Evolutionary conservation across 202 grass and related monocot genomes (phyloP), one percentile per base, ranked within the genome.

Genomic region (Hordeum pubiflorum): DNA sequence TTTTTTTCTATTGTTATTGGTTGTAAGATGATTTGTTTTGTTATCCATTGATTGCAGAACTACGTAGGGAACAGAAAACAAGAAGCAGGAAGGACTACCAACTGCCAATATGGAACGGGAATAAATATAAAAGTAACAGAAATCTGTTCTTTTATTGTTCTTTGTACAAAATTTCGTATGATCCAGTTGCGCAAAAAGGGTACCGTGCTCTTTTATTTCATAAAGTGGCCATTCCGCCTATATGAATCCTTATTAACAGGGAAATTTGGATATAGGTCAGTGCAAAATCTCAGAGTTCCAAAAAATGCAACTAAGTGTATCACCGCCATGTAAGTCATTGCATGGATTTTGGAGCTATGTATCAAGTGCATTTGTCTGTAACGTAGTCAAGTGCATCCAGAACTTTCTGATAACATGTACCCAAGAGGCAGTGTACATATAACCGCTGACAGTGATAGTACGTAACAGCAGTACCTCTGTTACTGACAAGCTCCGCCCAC

Each of bases 401-500:
- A 55, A 55, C 63, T 6, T 59, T 58, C 7, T 41, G 50, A 58
- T 20, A 13, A 70, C 27, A 23, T 13, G 32, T 48, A 39, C 58
- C 0, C 74, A 13, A 7, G 31, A 74, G 29, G 37, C 2, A 18
- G 13, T 46, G 46, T 52, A 7, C 34, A 68, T 6, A 69, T 21
- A 69, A 44, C 2, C 56, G 4, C 61, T 39, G 70, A 55, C 3
- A 67, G 27, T 46, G 57, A 59, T 12, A 27, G 22, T 58, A 24
- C 21, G 40, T 12, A 17, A 69, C 10, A 43, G 60, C 5, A 17
- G 55, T 91, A 89, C 89, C 86, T 89, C 86, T 93, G 60, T 93
- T 97, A 29, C 67, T 91, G 0, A 93, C 90, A 74, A 97, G 83
- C 75, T 97, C 90, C 4, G 93, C 86, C 90, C 93, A 93, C 63